Evolutionary conservation across 495 filamentous ascomycete species (phyloP).

Genomic region (Amphirosellinia nigrospora): DNA sequence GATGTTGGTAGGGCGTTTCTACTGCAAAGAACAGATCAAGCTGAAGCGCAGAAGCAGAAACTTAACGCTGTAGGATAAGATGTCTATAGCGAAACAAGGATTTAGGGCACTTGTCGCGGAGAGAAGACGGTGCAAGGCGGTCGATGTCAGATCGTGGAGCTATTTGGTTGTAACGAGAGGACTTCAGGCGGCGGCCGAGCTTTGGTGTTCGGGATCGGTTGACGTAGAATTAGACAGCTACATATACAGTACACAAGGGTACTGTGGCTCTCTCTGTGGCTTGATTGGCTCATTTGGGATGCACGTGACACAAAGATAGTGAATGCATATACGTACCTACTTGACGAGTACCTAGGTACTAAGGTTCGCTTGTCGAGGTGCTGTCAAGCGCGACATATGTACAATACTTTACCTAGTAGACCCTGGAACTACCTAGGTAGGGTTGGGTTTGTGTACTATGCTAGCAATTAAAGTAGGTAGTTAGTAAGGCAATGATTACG

Average conservation of each 20-base stretch:
- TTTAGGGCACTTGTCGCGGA: neutral
- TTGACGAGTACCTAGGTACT: no score
- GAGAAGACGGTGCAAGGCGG: neutral
- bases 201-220: constrained; percentile 6
- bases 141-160: constrained; percentile 1
- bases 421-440: no score
- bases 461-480: neutral
- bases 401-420: neutral
- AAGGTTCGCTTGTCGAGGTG: no score
- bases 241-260: neutral
- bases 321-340: no score
- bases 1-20: neutral
- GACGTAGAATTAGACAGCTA: neutral
- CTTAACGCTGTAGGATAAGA: constrained; percentile 22
- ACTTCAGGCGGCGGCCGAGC: constrained; percentile 15
- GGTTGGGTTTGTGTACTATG: neutral
- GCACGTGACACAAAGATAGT: constrained; percentile 7
- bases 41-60: constrained; percentile 13
- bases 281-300: neutral
- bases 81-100: constrained; percentile 4
- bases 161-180: neutral
- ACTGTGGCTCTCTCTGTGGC: constrained; percentile 12
- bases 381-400: no score
- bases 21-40: constrained; percentile 28
- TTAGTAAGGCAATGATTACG: neutral